Evolutionary conservation across 2,329 filamentous ascomycete genomes (phyloP), one percentile per base, ranked within the genome.

Genomic region (Emmonsia crescens): DNA sequence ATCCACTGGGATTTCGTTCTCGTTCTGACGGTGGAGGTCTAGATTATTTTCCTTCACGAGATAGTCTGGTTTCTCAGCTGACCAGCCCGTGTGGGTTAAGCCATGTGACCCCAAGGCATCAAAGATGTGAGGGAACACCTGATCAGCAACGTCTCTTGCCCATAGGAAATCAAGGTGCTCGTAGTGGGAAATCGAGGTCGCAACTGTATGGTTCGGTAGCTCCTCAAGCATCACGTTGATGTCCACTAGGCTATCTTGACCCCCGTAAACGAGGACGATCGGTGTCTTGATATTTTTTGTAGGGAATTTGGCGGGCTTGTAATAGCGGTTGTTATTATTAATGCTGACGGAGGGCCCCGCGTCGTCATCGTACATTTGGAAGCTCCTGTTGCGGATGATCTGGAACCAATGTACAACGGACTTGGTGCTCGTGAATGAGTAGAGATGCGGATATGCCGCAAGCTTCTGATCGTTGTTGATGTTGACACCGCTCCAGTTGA

Each of bases 371-470:
- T 92, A 97, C 89, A 99, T 96, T 75, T 99, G 94, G 74, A 99
- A 97, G 31, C 86, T 91, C 69, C 91, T 89, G 70, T 93, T 96
- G 66, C 94, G 88, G 69, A 99, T 99, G 72, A 99, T 96, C 73
- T 99, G 94, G 74, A 99, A 99, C 94, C 94, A 99, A 73, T 99
- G 94, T 0, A 99, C 94, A 9, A 99, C 91, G 24, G 88, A 92
- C 76, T 99, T 99, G 62, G 91, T 96, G 73, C 90, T 96, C 0
- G 93, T 96, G 73, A 93, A 97, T 0, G 92, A 96, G 78, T 96
- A 99, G 0, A 99, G 79, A 77, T 99, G 94, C 10, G 93, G 88
- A 72, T 99, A 99, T 1, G 91, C 91, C 2, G 94, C 94, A 21
- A 99, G 83, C 72, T 99, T 99, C 75, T 99, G 94, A 62, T 88